These are phyloP conservation scores for Pichia sorboxylosa DNA, from an alignment of 1,139 yeast genomes.

Conservation along the genomic window DNA sequence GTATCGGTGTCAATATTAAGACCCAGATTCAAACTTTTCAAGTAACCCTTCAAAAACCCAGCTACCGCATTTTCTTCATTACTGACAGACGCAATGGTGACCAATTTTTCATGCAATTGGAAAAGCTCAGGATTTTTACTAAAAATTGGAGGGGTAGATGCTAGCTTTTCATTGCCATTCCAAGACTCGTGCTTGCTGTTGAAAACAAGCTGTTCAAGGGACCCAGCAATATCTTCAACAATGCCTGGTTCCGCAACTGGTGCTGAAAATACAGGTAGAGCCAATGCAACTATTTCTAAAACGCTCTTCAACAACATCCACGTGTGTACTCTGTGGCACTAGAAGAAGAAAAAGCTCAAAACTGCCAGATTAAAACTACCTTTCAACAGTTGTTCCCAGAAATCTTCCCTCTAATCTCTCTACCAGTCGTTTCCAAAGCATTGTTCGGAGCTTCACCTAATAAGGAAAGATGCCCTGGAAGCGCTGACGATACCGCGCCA, in stretches of 20 bases:
- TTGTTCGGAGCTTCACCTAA: no score
- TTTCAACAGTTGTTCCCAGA: no score
- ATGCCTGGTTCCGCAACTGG: conserved; percentile 1
- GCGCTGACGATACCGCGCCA: no score
- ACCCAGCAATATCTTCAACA: neutral
- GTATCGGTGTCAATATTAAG: conserved; percentile 31
- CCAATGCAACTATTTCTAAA: no score
- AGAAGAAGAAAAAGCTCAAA: no score
- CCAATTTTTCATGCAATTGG: conserved; percentile 18
- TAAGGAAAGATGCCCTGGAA: no score
- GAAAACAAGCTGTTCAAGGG: conserved; percentile 2
- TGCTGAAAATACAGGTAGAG: no score
- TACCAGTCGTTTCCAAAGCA: no score
- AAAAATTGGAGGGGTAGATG: conserved; percentile 8
- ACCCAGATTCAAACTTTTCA: conserved; percentile 11
- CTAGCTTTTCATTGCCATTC: neutral
- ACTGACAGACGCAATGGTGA: conserved; percentile 18
- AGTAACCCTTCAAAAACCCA: conserved; percentile 12
- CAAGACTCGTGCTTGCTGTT: neutral
- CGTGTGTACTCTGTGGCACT: no score
- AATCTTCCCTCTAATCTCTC: no score
- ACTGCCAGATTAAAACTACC: no score
- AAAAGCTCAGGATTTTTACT: conserved; percentile 14
- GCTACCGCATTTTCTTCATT: conserved; percentile 18
- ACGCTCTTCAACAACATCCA: no score